These are phyloP conservation scores for Bretschneidera sinensis DNA, from an alignment of 345 rosid genomes.

Conservation along the genomic window DNA sequence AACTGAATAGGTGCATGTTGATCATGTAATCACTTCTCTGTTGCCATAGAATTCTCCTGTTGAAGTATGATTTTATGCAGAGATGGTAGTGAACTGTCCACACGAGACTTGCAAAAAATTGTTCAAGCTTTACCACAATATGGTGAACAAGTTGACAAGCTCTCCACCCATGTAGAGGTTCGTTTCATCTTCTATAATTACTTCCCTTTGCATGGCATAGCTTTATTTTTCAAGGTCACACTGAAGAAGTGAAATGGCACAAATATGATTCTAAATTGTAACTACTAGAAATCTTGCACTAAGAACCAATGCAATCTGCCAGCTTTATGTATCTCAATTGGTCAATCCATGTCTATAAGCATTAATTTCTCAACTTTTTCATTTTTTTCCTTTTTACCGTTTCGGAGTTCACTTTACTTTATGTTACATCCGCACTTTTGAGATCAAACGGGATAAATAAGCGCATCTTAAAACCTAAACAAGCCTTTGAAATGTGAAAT, in stretches of 20 bases:
- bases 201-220: constrained; percentile 8
- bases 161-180: constrained; percentile 94
- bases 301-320: neutral
- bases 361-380: neutral
- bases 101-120: constrained; percentile 87
- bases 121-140: constrained; percentile 93
- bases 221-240: no score
- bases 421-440: no score
- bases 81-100: constrained; percentile 79
- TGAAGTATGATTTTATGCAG: constrained; percentile 36
- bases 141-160: constrained; percentile 77
- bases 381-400: no score
- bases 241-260: no score
- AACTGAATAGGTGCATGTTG: neutral
- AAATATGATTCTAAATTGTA: no score
- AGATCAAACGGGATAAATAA: no score
- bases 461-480: no score
- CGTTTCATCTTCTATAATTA: constrained; percentile 18
- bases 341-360: neutral
- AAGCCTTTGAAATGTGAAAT: neutral
- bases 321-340: neutral
- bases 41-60: neutral
- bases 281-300: no score
- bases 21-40: neutral
- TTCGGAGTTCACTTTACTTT: neutral